phyloP scores from a whole-genome alignment of 78 protist genomes.

The Polysphondylium violaceum region DNA sequence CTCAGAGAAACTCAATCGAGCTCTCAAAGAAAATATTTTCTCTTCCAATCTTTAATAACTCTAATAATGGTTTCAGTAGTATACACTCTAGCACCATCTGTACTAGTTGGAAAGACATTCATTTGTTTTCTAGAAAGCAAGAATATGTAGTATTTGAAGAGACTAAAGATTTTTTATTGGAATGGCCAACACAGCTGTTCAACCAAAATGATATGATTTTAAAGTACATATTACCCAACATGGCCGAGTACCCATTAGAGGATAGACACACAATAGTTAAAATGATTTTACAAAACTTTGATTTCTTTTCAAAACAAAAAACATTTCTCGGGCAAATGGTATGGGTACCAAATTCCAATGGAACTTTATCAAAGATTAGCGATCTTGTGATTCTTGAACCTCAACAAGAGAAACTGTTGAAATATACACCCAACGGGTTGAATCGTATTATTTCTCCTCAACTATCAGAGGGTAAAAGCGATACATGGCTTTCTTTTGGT shows the following conservation, averaged over 20 bases:
- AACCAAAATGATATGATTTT: neutral
- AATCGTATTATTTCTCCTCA: neutral
- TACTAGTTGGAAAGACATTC: neutral
- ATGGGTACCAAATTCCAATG: slow-evolving; percentile 1
- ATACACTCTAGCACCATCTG: neutral
- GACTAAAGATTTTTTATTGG: neutral
- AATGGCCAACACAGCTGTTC: neutral
- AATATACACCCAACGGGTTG: neutral
- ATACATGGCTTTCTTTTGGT: neutral
- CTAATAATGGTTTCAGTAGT: slow-evolving; percentile 11
- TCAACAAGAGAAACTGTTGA: neutral
- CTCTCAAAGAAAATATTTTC: neutral
- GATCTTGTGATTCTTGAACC: neutral
- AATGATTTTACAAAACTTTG: neutral
- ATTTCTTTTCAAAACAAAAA: neutral
- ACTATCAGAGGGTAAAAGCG: neutral
- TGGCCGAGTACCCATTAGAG: neutral
- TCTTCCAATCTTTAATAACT: slow-evolving; percentile 12
- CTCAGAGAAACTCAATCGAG: neutral
- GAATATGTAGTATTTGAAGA: slow-evolving; percentile 8
- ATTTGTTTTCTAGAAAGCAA: neutral
- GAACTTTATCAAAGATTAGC: neutral
- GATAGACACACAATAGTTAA: neutral
- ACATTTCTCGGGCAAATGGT: neutral
- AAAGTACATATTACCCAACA: neutral